Base-by-base conservation (phyloP, 2,329 filamentous ascomycete genomes). In the Thermoascus crustaceus region DNA sequence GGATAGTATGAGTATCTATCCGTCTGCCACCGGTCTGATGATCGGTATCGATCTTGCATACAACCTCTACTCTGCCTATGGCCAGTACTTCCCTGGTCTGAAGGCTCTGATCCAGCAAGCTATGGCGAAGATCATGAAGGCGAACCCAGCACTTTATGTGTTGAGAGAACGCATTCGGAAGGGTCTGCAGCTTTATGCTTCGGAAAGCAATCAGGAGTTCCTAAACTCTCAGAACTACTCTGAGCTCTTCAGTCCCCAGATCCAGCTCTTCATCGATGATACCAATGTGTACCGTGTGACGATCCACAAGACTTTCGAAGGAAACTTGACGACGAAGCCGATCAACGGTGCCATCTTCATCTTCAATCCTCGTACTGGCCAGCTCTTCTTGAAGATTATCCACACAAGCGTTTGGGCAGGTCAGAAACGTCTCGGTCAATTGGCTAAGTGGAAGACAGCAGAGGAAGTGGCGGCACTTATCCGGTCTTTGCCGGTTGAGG, bases 261-360 rank as follows among this genome's bases (percentile, higher is more conserved):
- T 93, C 19, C 91, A 98, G 67, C 73, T 98, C 31, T 98, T 98
- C 68, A 96, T 98, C 45, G 91, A 98, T 52, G 91, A 98, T 58
- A 98, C 91, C 41, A 98, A 98, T 53, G 93, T 98, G 34, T 98
- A 98, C 60, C 88, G 91, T 69, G 91, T 98, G 42, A 98, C 91
- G 0, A 98, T 98, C 44, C 91, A 98, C 73, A 98, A 98, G 76
- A 98, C 91, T 0, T 98, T 98, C 44, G 91, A 98, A 63, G 91
- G 91, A 52, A 98, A 98, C 58, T 71, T 98, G 76, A 98, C 91
- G 0, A 98, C 91, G 2, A 98, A 98, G 66, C 91, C 91, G 3
- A 98, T 98, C 73, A 98, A 98, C 60, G 91, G 91, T 58, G 91
- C 93, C 30, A 96, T 98, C 59, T 98, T 98, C 71, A 98, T 98